Percentiles rank a stretch among this genome's conserved stretches.
These are phyloP conservation scores for Gilbertella persicaria DNA, from an alignment of 371 early-diverging fungal genomes.

Conservation along the genomic window DNA sequence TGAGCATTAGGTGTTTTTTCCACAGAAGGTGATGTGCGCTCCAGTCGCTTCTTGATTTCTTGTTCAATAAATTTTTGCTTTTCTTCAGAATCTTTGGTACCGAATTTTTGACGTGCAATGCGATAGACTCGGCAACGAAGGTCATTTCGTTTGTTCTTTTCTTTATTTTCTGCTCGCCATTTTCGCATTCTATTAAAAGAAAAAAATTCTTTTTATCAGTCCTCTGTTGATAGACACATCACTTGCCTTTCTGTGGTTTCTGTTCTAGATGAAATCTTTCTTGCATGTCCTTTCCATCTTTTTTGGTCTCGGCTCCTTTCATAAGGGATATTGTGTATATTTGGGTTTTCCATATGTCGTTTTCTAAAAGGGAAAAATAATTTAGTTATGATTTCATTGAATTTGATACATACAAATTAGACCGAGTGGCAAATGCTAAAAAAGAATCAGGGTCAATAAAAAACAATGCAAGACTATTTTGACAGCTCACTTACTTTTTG, in stretches of 20 bases:
- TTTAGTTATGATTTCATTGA: background rate
- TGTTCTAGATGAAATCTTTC: constrained; percentile 52
- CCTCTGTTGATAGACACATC: constrained; percentile 17
- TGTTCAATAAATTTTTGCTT: constrained; percentile 64
- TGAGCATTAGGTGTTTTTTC: background rate
- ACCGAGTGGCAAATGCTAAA: constrained; percentile 51
- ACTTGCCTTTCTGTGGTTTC: constrained; percentile 55
- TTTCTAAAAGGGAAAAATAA: constrained; percentile 21
- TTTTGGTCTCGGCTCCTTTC: constrained; percentile 57
- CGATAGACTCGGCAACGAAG: constrained; percentile 72
- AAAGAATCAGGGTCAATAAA: constrained; percentile 4
- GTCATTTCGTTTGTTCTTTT: constrained; percentile 68
- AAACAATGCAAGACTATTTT: background rate
- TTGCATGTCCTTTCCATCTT: constrained; percentile 57
- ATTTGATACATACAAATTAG: constrained; percentile 37
- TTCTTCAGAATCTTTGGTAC: constrained; percentile 56
- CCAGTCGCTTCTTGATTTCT: constrained; percentile 54
- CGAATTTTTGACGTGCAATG: constrained; percentile 64
- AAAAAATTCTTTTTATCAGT: constrained; percentile 5
- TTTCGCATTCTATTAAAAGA: constrained; percentile 50
- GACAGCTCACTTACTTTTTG: background rate
- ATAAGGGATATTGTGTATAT: constrained; percentile 55
- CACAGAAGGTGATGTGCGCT: constrained; percentile 1
- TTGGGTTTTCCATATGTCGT: constrained; percentile 42
- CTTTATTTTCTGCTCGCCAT: constrained; percentile 64